phyloP scores from a whole-genome alignment of 768 basidiomycete species.

The Pulveroboletus sp. region DNA sequence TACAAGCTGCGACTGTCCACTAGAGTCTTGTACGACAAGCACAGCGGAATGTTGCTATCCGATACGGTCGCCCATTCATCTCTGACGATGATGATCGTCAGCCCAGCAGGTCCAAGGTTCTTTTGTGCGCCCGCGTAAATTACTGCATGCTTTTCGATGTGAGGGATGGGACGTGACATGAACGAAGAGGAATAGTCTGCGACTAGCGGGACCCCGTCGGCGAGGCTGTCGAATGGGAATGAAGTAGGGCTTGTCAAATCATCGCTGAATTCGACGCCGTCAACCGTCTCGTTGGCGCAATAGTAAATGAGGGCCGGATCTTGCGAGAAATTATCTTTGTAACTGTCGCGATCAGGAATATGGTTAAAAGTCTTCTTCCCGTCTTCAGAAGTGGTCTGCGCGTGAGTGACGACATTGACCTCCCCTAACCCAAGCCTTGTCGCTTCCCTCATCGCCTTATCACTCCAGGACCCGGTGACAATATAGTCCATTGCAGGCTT shows the following conservation, averaged over 20 bases:
- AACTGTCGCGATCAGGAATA: slow-evolving; percentile 71
- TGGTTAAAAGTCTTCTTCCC: slow-evolving; percentile 67
- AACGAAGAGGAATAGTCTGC: slow-evolving; percentile 96
- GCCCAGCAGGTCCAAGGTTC: slow-evolving; percentile 92
- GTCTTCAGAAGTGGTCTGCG: slow-evolving; percentile 56
- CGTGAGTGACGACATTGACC: slow-evolving; percentile 71
- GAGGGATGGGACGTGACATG: slow-evolving; percentile 90
- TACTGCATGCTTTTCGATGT: slow-evolving; percentile 84
- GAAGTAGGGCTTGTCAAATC: slow-evolving; percentile 50
- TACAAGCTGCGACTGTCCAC: slow-evolving; percentile 74
- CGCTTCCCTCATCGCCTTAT: slow-evolving; percentile 82
- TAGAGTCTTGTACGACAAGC: slow-evolving; percentile 78
- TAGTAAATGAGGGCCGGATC: slow-evolving; percentile 92
- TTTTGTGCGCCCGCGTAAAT: slow-evolving; percentile 98
- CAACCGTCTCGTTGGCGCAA: slow-evolving; percentile 99
- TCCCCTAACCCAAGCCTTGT: slow-evolving; percentile 54
- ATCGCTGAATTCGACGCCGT: slow-evolving; percentile 83
- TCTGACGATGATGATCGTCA: slow-evolving; percentile 91
- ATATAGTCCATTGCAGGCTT: slow-evolving; percentile 80
- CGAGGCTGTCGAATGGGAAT: slow-evolving; percentile 81
- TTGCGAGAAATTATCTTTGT: slow-evolving; percentile 59
- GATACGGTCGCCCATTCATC: slow-evolving; percentile 67
- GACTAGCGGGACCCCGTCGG: slow-evolving; percentile 68
- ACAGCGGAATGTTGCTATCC: slow-evolving; percentile 81
- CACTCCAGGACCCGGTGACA: slow-evolving; percentile 90